Evolutionary conservation across 164 flowering plant genomes (phyloP).

Genomic region (Vitis amurensis): DNA sequence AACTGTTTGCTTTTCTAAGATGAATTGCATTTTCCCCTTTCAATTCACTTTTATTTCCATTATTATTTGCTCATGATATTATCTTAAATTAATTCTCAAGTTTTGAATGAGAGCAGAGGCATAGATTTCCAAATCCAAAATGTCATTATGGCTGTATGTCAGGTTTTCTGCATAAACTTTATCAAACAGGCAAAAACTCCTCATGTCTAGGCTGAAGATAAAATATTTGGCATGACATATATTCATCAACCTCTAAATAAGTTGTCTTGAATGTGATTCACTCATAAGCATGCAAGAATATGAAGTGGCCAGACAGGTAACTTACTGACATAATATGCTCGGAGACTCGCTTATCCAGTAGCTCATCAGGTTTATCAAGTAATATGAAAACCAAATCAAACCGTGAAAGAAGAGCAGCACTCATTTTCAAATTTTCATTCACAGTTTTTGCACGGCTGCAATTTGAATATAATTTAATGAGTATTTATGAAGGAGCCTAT

Average conservation of each 20-base stretch:
- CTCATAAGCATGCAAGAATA: background rate
- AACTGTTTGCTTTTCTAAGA: background rate
- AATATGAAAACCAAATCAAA: conserved; percentile 98
- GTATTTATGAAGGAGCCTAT: background rate
- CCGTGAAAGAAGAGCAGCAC: conserved; percentile 91
- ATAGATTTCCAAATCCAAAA: background rate
- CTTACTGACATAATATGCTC: conserved; percentile 98
- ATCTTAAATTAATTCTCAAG: no score
- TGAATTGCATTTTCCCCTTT: background rate
- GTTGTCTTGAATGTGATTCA: background rate
- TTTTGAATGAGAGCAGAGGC: no score
- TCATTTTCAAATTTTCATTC: conserved; percentile 96
- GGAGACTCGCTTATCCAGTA: conserved; percentile 81
- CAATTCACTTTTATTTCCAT: background rate
- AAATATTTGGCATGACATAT: background rate
- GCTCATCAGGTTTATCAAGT: conserved; percentile 91
- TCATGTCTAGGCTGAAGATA: background rate
- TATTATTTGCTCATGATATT: background rate
- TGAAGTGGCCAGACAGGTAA: conserved; percentile 16
- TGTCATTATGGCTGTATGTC: background rate
- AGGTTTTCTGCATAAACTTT: background rate
- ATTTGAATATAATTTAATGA: conserved; percentile 6
- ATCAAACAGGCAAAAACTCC: background rate
- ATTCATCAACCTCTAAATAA: background rate
- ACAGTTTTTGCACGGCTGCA: conserved; percentile 99